Evolutionary conservation across 345 rosid species (phyloP).

Genomic region (Excoecaria cochinchinensis): DNA sequence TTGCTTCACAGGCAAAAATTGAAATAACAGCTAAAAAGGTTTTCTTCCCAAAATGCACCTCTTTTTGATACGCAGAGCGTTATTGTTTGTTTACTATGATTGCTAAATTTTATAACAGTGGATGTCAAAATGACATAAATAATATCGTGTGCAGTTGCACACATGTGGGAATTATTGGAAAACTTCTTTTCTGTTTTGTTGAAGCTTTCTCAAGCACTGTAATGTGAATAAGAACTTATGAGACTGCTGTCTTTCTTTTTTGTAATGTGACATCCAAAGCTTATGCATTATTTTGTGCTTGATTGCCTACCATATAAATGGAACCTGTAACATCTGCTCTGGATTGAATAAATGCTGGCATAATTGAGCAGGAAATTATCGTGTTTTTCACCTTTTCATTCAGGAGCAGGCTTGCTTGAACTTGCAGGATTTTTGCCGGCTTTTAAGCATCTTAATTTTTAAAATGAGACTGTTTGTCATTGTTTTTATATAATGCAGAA

Average conservation of each 20-base stretch:
- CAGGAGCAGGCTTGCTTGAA: neutral
- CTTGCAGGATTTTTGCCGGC: neutral
- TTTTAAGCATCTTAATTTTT: neutral
- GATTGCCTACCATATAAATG: neutral
- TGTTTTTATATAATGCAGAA: neutral
- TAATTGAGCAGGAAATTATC: neutral
- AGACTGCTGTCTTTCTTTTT: neutral
- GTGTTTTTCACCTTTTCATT: neutral
- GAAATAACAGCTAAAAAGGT: conserved; percentile 3
- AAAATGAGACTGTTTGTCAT: neutral
- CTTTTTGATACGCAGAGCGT: neutral
- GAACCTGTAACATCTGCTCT: neutral
- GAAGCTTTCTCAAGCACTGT: neutral
- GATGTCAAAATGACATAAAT: neutral
- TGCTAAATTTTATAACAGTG: neutral
- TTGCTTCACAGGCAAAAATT: neutral
- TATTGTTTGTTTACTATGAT: neutral
- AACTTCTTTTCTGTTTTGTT: neutral
- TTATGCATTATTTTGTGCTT: neutral
- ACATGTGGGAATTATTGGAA: neutral
- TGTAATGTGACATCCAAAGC: too few species aligned
- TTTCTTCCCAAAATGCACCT: neutral
- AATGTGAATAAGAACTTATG: neutral
- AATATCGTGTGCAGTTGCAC: neutral
- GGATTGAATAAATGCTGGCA: too few species aligned